A percentile compares a stretch with the other conserved stretches of the same genome.
phyloP scores from a whole-genome alignment of 2,329 filamentous ascomycete genomes.

The Diplocarpon rosae region DNA sequence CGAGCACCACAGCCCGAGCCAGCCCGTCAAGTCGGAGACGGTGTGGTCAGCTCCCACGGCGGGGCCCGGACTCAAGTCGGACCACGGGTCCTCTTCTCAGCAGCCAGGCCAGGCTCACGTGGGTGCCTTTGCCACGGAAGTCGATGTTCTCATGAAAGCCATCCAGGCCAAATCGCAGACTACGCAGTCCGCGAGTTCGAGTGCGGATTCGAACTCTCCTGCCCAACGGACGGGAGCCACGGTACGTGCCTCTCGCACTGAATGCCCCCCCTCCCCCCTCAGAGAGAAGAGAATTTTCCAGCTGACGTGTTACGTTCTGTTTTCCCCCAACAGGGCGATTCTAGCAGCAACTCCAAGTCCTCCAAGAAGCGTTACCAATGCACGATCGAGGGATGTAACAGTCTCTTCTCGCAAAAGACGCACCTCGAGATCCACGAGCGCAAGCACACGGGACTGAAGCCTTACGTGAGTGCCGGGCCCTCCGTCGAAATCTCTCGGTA shows the following conservation, averaged over 20 bases:
- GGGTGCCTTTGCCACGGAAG: slow-evolving; percentile 65
- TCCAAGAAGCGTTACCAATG: slow-evolving; percentile 59
- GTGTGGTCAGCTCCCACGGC: slow-evolving; percentile 17
- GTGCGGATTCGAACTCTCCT: slow-evolving; percentile 16
- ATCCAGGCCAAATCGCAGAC: slow-evolving; percentile 59
- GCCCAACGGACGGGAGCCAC: slow-evolving; percentile 16
- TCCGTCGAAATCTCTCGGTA: no score
- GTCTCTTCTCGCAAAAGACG: slow-evolving; percentile 83
- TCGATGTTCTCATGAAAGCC: slow-evolving; percentile 80
- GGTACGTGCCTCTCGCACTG: slow-evolving; percentile 24
- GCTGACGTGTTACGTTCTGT: slow-evolving; percentile 16
- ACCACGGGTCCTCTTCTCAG: no score
- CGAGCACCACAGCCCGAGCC: slow-evolving; percentile 27
- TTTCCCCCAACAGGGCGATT: slow-evolving; percentile 12
- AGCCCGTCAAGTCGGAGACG: slow-evolving; percentile 29
- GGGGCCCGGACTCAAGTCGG: slow-evolving; percentile 5
- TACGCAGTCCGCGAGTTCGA: slow-evolving; percentile 26
- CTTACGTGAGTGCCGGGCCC: slow-evolving; percentile 55
- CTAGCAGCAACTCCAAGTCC: slow-evolving; percentile 3
- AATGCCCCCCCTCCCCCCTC: slow-evolving; percentile 23
- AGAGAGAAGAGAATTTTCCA: slow-evolving; percentile 12
- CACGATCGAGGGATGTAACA: slow-evolving; percentile 60
- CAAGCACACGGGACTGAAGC: slow-evolving; percentile 81
- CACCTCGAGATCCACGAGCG: slow-evolving; percentile 84
- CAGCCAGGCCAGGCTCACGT: slow-evolving; percentile 23